Evolutionary conservation across 1,139 yeast species (phyloP).

Genomic region (Waltiozyma sp.): DNA sequence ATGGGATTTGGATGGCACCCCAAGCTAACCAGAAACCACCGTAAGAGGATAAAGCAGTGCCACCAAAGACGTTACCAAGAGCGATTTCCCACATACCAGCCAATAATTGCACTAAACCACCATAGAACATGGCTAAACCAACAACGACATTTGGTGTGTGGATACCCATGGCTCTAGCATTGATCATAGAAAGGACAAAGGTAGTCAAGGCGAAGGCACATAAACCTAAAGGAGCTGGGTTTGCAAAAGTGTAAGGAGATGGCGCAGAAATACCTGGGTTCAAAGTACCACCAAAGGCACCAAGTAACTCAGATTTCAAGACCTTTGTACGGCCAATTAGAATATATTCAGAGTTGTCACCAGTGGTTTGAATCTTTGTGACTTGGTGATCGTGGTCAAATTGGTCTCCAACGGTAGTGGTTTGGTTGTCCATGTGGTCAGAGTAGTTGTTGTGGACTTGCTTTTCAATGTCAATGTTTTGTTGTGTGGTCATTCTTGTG

Average conservation of each 20-base stretch:
- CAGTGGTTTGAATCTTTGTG: conserved; percentile 24
- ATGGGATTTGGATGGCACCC: conserved; percentile 49
- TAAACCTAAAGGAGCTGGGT: conserved; percentile 63
- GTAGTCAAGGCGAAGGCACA: conserved; percentile 60
- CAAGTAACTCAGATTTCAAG: conserved; percentile 39
- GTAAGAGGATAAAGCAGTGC: conserved; percentile 54
- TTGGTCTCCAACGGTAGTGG: conserved; percentile 1
- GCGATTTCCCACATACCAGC: conserved; percentile 59
- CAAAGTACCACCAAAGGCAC: conserved; percentile 52
- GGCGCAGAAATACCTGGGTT: conserved; percentile 48
- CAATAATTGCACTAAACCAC: conserved; percentile 64
- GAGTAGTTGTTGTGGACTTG: conserved; percentile 4
- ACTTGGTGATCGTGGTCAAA: conserved; percentile 9
- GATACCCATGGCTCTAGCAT: conserved; percentile 39
- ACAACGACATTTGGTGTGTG: conserved; percentile 42
- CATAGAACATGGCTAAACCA: conserved; percentile 76
- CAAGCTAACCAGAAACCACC: conserved; percentile 68
- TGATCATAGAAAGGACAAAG: conserved; percentile 47
- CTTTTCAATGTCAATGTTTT: conserved; percentile 6
- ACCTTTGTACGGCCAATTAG: conserved; percentile 67
- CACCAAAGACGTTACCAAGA: conserved; percentile 66
- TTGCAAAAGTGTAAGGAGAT: conserved; percentile 32
- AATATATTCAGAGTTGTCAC: conserved; percentile 43
- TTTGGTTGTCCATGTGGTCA: conserved; percentile 7
- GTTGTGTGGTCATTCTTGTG: background rate